Evolutionary conservation across 164 flowering plant species (phyloP), one percentile per base, ranked within the genome.

Genomic region (Protea cynaroides): DNA sequence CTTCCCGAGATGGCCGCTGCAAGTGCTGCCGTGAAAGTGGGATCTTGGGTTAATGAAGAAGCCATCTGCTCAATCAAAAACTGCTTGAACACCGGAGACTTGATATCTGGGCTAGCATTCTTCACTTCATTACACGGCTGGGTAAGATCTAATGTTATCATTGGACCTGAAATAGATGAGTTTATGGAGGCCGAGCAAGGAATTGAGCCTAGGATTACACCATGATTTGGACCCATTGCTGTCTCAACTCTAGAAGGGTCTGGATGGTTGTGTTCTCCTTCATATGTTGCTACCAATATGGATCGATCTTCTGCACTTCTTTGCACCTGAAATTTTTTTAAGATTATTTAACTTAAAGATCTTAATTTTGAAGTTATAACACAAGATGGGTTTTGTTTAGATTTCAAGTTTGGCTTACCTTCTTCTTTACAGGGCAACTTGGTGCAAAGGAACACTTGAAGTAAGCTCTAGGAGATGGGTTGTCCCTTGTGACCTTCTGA

Each of bases 261-360:
- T 8, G 79, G 78, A 64, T 88, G 95, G 66, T 78, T 83, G 80
- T 88, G 95, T 59, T 81, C 89, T 0, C 96, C 96, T 71, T 89
- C 93, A 29, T 87, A 89, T 0, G 89, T 85, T 38, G 85, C 87
- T 8, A 89, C 84, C 53, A 87, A 29, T 1, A 87, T 49, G 5
- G 86, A 77, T 69, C 70, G 82, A 66, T 89, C 92, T 22, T 84
- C 93, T 3, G 70, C 74, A 46, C 96, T 84, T 73, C 90, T 79
- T 71, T 89, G 96, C 18, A 88, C 95, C 93, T 87, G 73, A 71
- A 71, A 13, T n/a, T n/a, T n/a, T n/a, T n/a, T n/a, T n/a, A n/a
- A n/a, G n/a, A n/a, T n/a, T n/a, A n/a, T n/a, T n/a, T n/a, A 29
- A 29, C 34, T 29, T 29, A 29, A 29, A 29, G 34, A 29, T 29